Evolutionary conservation across 1,284 basidiomycete genomes (phyloP), one percentile per base, ranked within the genome.

Genomic region (Cerrena zonata): DNA sequence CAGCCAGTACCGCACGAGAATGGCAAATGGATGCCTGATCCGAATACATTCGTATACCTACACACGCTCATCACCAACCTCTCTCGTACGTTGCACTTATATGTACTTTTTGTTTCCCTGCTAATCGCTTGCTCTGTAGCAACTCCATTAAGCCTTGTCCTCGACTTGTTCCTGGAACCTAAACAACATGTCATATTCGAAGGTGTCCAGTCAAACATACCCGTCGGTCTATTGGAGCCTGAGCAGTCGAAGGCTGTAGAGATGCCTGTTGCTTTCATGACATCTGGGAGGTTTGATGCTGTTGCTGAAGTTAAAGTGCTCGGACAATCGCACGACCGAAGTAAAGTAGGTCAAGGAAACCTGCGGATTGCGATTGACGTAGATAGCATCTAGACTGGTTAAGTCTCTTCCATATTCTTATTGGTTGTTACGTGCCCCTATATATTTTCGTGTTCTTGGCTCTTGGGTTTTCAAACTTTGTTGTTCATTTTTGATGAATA

Each of bases 251-350:
- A 69, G 34, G 71, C 75, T 30, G 62, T 83, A n/a, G 74, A 79
- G 40, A 71, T 82, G 0, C 76, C 82, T 2, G 59, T 91, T 3
- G 86, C 83, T 54, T 91, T 95, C 66, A 75, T 94, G 19, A 78
- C 89, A 5, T 71, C 74, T 43, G 92, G 92, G 3, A 64, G 70
- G 37, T 94, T 88, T 59, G 82, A 83, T 45, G 72, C 94, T 49
- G 70, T 73, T 15, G 84, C 80, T 2, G 75, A 80, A 57, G 79
- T 77, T 7, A 73, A 71, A 52, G 64, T 61, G n/a, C 50, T 66
- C 18, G 57, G 48, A 4, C 30, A 49, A 3, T 26, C 45, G 18
- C 30, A 40, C 12, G 51, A 53, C n/a, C 49, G 52, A 24, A 34
- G 46, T 39, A 19, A 48, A 24, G 47, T 51, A 48, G 41, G 59